Evolutionary conservation across 2,329 filamentous ascomycete species (phyloP).

Genomic region (Neofusicoccum umdonicola): DNA sequence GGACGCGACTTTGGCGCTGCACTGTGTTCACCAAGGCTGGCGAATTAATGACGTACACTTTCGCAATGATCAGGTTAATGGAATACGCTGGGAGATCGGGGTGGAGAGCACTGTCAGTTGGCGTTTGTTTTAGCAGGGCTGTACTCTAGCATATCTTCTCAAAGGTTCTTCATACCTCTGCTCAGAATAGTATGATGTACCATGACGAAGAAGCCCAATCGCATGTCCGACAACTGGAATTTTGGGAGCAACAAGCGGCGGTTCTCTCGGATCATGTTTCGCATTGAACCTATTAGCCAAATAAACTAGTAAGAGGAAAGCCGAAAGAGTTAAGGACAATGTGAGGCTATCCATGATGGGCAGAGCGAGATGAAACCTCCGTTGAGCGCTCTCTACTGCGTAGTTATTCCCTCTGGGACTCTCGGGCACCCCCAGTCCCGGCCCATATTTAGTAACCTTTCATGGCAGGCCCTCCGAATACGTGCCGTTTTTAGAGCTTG

Average conservation of each 20-base stretch:
- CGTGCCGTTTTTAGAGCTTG: no score
- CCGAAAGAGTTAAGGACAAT: no score
- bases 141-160: slow-evolving; percentile 13
- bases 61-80: slow-evolving; percentile 40
- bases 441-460: no score
- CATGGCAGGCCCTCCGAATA: no score
- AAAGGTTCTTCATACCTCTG: slow-evolving; percentile 16
- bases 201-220: slow-evolving; percentile 22
- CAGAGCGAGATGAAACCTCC: no score
- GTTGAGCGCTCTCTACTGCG: no score
- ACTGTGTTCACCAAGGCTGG: slow-evolving; percentile 37
- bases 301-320: no score
- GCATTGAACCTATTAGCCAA: no score
- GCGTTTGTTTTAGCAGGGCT: background rate
- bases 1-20: slow-evolving; percentile 38
- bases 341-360: no score
- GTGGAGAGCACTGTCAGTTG: slow-evolving; percentile 11
- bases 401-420: no score
- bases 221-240: slow-evolving; percentile 23
- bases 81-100: slow-evolving; percentile 40
- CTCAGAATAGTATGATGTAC: background rate
- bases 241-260: slow-evolving; percentile 17
- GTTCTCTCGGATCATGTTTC: slow-evolving; percentile 20
- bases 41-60: slow-evolving; percentile 43
- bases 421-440: no score